These are phyloP conservation scores for Ceriops decandra DNA, from an alignment of 345 rosid species.

Conservation along the genomic window DNA sequence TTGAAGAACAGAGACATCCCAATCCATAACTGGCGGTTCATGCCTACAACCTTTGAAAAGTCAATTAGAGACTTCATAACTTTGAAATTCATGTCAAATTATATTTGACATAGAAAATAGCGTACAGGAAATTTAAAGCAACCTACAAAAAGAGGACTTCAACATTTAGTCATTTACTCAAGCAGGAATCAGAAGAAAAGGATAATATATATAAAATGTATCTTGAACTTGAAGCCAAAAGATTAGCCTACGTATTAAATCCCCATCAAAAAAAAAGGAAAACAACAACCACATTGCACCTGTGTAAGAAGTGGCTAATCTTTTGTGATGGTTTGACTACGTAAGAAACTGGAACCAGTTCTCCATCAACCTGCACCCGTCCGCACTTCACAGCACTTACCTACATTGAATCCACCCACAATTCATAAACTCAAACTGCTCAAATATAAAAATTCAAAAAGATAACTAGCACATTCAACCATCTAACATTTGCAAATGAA, in stretches of 20 bases:
- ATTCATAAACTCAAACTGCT: not conserved
- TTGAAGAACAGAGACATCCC: conserved; percentile 53
- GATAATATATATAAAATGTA: too few relatives aligned
- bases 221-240: too few relatives aligned
- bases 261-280: too few relatives aligned
- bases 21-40: conserved; percentile 79
- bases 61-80: conserved; percentile 28
- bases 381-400: conserved; percentile 79
- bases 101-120: not conserved
- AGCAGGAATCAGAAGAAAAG: too few relatives aligned
- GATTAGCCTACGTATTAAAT: too few relatives aligned
- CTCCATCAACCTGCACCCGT: conserved; percentile 81
- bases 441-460: not conserved
- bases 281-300: conserved; percentile 35
- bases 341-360: conserved; percentile 66
- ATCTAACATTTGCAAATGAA: too few relatives aligned
- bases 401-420: conserved; percentile 30
- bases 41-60: conserved; percentile 60
- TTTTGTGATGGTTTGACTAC: conserved; percentile 69
- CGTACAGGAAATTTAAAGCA: too few relatives aligned
- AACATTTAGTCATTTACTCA: too few relatives aligned
- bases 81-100: conserved; percentile 2
- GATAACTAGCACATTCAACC: too few relatives aligned
- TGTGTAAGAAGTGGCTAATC: conserved; percentile 87
- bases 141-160: too few relatives aligned